These are phyloP conservation scores for Obelidium mucronatum DNA, from an alignment of 192 early-diverging fungal genomes.

Conservation along the genomic window DNA sequence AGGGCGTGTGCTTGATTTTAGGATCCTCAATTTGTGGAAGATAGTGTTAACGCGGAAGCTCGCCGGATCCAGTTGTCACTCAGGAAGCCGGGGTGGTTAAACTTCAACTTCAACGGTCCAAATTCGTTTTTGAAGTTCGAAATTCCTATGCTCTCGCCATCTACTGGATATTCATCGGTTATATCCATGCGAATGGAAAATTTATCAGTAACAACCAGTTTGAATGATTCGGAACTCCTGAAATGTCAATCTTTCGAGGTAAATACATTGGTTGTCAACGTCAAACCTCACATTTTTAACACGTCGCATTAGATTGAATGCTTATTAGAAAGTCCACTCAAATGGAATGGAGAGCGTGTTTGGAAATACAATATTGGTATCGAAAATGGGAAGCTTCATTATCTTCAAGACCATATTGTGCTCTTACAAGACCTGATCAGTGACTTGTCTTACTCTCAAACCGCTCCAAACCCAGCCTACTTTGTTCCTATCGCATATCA, in stretches of 20 bases:
- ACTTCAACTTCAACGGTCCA: conserved; percentile 57
- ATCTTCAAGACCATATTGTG: conserved; percentile 77
- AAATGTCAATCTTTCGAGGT: conserved; percentile 58
- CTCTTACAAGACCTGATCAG: conserved; percentile 75
- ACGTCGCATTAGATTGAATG: conserved; percentile 69
- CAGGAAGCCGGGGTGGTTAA: conserved; percentile 74
- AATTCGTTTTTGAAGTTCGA: conserved; percentile 58
- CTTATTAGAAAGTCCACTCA: conserved; percentile 64
- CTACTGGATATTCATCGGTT: conserved; percentile 62
- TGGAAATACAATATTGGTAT: conserved; percentile 70
- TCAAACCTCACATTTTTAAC: too few species aligned
- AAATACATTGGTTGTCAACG: conserved; percentile 1
- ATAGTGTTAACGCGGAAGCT: conserved; percentile 1
- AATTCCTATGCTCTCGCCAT: conserved; percentile 63
- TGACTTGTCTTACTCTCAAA: conserved; percentile 69
- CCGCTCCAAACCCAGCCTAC: conserved; percentile 44
- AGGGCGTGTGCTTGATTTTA: too few species aligned
- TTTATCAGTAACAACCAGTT: conserved; percentile 63
- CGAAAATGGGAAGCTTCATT: conserved; percentile 56
- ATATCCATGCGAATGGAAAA: conserved; percentile 59
- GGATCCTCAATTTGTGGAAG: conserved; percentile 20
- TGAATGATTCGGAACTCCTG: conserved; percentile 73
- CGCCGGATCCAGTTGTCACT: conserved; percentile 12
- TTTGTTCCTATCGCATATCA: conserved; percentile 77
- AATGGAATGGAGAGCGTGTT: conserved; percentile 74